Evolutionary conservation across 768 basidiomycete genomes (phyloP).

Genomic region (Amanita exitialis): DNA sequence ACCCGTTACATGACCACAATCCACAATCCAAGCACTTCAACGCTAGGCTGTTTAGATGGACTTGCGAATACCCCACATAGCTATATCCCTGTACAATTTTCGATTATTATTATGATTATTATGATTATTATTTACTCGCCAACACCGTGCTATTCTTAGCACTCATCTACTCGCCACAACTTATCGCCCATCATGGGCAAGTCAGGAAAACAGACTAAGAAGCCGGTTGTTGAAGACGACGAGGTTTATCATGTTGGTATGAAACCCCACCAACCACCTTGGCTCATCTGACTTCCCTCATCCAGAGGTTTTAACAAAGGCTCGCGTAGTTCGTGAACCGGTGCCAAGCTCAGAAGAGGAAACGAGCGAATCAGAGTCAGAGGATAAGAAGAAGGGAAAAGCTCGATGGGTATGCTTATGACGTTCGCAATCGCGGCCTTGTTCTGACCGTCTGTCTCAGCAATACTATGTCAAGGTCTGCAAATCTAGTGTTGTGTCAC

Average conservation of each 20-base stretch:
- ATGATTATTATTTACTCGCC: not conserved
- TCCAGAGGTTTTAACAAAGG: constrained; percentile 51
- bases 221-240: constrained; percentile 6
- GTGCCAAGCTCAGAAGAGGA: constrained; percentile 13
- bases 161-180: not conserved
- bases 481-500: not conserved
- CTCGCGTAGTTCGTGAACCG: constrained; percentile 30
- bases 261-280: constrained; percentile 6
- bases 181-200: not conserved
- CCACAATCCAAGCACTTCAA: no score
- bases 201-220: constrained; percentile 1
- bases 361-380: constrained; percentile 4
- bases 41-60: not conserved
- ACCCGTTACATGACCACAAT: not conserved
- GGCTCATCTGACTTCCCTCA: not conserved
- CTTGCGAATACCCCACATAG: not conserved
- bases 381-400: constrained; percentile 13
- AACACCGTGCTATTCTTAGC: not conserved
- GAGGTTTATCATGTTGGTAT: constrained; percentile 41
- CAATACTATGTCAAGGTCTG: constrained; percentile 60
- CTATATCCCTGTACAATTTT: not conserved
- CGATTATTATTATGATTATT: not conserved
- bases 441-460: constrained; percentile 16
- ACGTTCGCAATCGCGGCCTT: no score
- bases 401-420: constrained; percentile 36